Base-by-base conservation (phyloP, 2,329 filamentous ascomycete genomes). In the Colletotrichum abscissum region DNA sequence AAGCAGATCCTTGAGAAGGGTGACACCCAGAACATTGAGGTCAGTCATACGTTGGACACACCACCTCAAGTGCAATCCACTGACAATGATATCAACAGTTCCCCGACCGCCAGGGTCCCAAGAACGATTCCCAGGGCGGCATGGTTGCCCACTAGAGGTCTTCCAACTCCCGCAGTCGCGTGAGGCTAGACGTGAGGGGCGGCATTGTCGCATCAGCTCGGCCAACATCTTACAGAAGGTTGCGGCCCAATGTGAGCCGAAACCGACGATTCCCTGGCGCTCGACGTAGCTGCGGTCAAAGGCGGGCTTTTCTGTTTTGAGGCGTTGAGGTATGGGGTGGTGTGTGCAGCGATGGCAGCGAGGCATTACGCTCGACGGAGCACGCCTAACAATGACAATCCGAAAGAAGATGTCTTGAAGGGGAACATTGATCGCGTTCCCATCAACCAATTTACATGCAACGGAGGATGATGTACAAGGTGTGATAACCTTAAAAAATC, bases 1-100 rank as follows among this genome's bases (percentile, higher is more conserved):
- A 90, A 90, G 84, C 86, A 91, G 84, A 98, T 99, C 75, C 86
- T 98, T 55, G 89, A 94, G 85, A 90, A 90, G 81, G 96, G 96
- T 26, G 87, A 87, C 19, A 81, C 92, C 68, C 92, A 97, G 84
- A 88, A 90, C 79, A 76, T 84, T 22, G 84, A 88, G 83, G 89
- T 90, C 77, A 81, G 83, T 78, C 35, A 26, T 19, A 30, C 7
- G n/a, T 22, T 26, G 26, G 1, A 59, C 12, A 16, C 35, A 0
- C 9, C 1, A n/a, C 4, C 24, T 3, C 4, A 1, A 22, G 14
- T 46, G 12, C 8, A 35, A 46, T 54, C 24, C 52, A 8, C 16
- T 38, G 19, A 63, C 28, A 54, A 59, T 33, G 8, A 6, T 54
- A 4, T 16, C 26, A 60, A 63, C 73, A 90, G 88, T 87, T 89